Evolutionary conservation across 202 grass and related monocot species (phyloP), one percentile per base, ranked within the genome.

Genomic region (Musa balbisiana): DNA sequence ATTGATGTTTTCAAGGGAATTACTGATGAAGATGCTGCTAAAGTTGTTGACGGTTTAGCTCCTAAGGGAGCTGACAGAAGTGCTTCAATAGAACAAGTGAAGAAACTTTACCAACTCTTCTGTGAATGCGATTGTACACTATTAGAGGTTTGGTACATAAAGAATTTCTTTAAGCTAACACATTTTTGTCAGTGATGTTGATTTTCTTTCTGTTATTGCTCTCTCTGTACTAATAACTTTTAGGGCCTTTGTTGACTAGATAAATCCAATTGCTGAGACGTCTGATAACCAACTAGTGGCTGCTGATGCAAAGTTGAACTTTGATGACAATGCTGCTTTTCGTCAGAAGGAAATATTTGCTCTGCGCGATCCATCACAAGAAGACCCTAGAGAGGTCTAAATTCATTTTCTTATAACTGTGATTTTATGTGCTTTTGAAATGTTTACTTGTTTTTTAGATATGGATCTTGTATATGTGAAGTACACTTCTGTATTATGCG

Each of bases 281-380:
- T 84, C 95, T 80, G 95, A 99, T 82, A 90, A 88, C 17, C 83
- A 88, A 82, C 85, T 99, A 53, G 91, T 99, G 25, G 95, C 95
- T 65, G 95, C 95, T 85, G 95, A 99, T 92, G 95, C 95, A 71
- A 99, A 99, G 76, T 84, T 99, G 85, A 99, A 99, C 85, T 99
- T 99, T 87, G 95, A 99, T 78, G 95, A 99, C 74, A 99, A 99
- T 87, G 95, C 95, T 81, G 87, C 95, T 58, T 99, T 82, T 81
- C 93, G 91, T 76, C 95, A 92, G 72, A 99, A 94, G 86, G 95
- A 99, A 69, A 90, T 94, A 80, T 99, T 99, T 76, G 79, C 91
- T 73, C 59, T 92, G 26, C 88, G 91, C 17, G 95, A 99, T 83
- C 85, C 95, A 77, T 86, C 95, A 55, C 95, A 99, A 79, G 95